Base-by-base conservation (phyloP, 2,329 filamentous ascomycete genomes). In the Cercospora citrullina region DNA sequence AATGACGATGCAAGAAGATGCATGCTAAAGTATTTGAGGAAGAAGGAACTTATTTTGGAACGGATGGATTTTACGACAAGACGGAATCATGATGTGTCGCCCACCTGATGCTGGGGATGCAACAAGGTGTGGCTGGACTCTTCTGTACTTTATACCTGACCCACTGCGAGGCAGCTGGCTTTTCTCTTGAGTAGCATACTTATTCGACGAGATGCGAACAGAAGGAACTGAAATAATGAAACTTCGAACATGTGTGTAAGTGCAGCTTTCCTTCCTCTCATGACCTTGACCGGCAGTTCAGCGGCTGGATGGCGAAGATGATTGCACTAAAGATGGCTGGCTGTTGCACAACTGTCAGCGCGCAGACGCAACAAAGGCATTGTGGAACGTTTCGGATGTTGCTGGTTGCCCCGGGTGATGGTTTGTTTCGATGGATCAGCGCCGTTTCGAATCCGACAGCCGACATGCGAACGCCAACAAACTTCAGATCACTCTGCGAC, bases 181-280 rank as follows among this genome's bases (percentile, higher is more conserved):
- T 61, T 66, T 68, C 65, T 62, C 58, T 63, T 60, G 63, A 68
- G 53, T 68, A 68, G 67, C 60, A 63, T 63, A 65, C 53, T 58
- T 33, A 51, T 53, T 65, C 51, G 45, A 51, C 51, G 51, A 57
- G 62, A 36, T 64, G 62, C 62, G 51, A 28, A 57, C 62, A 36
- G 62, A 58, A 64, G 51, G 58, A 64, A 64, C 23, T 33, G 21
- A 31, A 23, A 4, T 16, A 26, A 33, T 58, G 16, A 33, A 31
- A 18, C 16, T 10, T 31, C 14, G 18, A 48, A 48, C 18, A 4
- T 48, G 42, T 23, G 5, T 23, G 45, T 51, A n/a, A 42, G 36
- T 42, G 36, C 16, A 42, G 16, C n/a, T n/a, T 51, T 51, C 45
- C 18, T n/a, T 51, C 8, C 18, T 23, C 21, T 51, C 5, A 42